Base-by-base conservation (phyloP, 169 alveolate species). In the Plasmodium vivax region DNA sequence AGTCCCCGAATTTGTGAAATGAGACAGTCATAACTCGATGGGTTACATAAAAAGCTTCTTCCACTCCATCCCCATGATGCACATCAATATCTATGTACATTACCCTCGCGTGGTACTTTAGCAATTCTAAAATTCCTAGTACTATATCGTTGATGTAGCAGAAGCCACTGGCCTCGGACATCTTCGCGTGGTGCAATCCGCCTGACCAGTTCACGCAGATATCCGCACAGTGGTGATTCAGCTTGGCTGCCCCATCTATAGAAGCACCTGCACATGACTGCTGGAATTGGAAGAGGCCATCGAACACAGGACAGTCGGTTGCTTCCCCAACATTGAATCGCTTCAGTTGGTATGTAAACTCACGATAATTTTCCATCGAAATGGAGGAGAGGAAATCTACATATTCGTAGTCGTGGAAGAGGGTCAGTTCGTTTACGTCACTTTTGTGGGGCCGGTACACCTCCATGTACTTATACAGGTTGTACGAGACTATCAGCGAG, bases 61-160 rank as follows among this genome's bases (percentile, higher is more conserved):
- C 99, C 2, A 99, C 99, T 5, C 99, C 99, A 95, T 99, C 99
- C 41, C 99, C 99, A 95, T 99, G 99, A 93, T 98, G 99, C 7
- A 99, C 99, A 94, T 99, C 99, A 34, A 99, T 99, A 95, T 99
- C 99, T 72, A 99, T 98, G 95, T 99, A 99, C 97, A 99, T 98
- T 16, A 99, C 99, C 75, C 99, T 97, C n/a, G 99, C 99, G 96
- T 99, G 99, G 92, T 98, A 99, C 95, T 99, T 99, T 36, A 99
- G 97, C 74, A 99, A 95, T 95, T 99, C 99, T 92, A 99, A 94
- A 51, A 99, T 99, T 1, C 99, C 99, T 73, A 99, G 95, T 10
- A 99, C 99, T 32, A 99, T 99, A 91, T 99, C 99, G 97, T 99
- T 99, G 16, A 99, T 98, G 95, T 99, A 99, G 93, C 99, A 99